Evolutionary conservation across 208 protist genomes (phyloP).

Genomic region (Zelonia costaricensis): DNA sequence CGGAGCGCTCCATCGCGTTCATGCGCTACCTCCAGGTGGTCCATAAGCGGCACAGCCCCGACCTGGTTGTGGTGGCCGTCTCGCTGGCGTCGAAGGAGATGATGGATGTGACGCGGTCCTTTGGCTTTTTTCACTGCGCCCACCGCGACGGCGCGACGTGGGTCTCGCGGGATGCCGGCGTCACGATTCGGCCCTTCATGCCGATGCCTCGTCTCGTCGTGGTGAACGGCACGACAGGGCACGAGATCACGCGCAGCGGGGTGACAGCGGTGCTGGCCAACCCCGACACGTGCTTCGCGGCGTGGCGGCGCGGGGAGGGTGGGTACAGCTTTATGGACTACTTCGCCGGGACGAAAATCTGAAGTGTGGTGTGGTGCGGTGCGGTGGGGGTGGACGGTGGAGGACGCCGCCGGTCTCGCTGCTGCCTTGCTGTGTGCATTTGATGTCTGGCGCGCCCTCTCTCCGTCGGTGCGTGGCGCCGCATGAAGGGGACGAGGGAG

Average conservation of each 20-base stretch:
- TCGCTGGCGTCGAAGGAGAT: slow-evolving; percentile 72
- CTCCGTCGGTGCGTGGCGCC: no score
- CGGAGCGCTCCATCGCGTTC: slow-evolving; percentile 64
- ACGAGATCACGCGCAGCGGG: slow-evolving; percentile 65
- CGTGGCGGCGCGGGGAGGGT: slow-evolving; percentile 44
- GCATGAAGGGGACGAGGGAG: no score
- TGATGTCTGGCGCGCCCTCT: no score
- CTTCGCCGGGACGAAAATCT: slow-evolving; percentile 20
- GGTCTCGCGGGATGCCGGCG: slow-evolving; percentile 65
- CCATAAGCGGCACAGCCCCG: slow-evolving; percentile 48
- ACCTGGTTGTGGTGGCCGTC: slow-evolving; percentile 77
- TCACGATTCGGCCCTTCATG: slow-evolving; percentile 46
- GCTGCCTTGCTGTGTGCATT: no score
- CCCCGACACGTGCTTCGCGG: slow-evolving; percentile 67
- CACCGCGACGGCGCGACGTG: slow-evolving; percentile 75
- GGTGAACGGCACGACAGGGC: slow-evolving; percentile 62
- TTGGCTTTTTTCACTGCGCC: slow-evolving; percentile 82
- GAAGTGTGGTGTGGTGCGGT: no score
- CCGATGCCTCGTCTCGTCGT: slow-evolving; percentile 70
- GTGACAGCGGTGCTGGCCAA: slow-evolving; percentile 62
- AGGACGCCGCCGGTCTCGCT: no score
- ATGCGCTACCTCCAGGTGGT: slow-evolving; percentile 61
- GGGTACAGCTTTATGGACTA: slow-evolving; percentile 29
- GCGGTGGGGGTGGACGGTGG: no score
- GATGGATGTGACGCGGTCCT: slow-evolving; percentile 57